phyloP scores from a whole-genome alignment of 2,329 filamentous ascomycete species.

The Graphilbum fragrans region DNA sequence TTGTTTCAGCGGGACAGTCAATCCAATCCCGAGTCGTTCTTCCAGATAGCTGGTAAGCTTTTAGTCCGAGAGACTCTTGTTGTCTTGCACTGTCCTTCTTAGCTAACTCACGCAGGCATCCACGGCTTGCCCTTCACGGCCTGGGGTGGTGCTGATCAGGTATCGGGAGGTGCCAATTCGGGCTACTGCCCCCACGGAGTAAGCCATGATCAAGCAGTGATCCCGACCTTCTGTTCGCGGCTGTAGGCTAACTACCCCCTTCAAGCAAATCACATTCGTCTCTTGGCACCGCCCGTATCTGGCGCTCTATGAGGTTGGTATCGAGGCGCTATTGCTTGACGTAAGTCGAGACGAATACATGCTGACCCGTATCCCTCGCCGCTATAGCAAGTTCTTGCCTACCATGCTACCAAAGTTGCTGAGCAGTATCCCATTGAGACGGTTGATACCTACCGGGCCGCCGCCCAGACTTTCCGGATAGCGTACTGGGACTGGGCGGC shows the following conservation, averaged over 20 bases:
- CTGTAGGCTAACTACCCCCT: neutral
- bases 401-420: conserved; percentile 33
- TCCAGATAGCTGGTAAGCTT: conserved; percentile 32
- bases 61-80: neutral
- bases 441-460: conserved; percentile 25
- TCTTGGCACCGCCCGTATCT: conserved; percentile 46
- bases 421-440: conserved; percentile 24
- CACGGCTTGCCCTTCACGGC: conserved; percentile 19
- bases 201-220: conserved; percentile 9
- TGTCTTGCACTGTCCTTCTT: neutral
- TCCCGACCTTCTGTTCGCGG: neutral
- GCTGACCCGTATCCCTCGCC: neutral
- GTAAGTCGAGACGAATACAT: neutral
- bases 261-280: conserved; percentile 34
- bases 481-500: conserved; percentile 45
- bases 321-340: neutral
- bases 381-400: conserved; percentile 43
- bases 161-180: conserved; percentile 18
- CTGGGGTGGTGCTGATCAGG: conserved; percentile 23
- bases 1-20: conserved; percentile 28
- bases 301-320: conserved; percentile 38
- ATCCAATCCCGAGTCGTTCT: conserved; percentile 33
- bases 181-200: conserved; percentile 38
- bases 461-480: conserved; percentile 32
- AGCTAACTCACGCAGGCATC: conserved; percentile 13